Conservation (phyloP, 129 eudicot genomes). For the Flaveria linearis region DNA sequence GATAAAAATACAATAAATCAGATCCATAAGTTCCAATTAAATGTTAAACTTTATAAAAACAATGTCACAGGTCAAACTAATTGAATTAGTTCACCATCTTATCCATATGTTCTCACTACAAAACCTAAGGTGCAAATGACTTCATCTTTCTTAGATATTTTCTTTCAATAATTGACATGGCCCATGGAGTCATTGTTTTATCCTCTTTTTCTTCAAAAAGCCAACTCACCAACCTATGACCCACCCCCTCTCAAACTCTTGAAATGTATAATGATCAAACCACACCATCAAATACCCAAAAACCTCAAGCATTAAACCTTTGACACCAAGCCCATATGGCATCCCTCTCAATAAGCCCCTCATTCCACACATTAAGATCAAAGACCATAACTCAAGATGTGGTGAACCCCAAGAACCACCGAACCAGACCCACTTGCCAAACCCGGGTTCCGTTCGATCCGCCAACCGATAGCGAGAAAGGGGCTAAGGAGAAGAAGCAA, state of each 20-base stretch:
- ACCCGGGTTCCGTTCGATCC: constrained; percentile 34
- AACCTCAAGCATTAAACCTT: constrained; percentile 30
- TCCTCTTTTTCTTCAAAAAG: constrained; percentile 33
- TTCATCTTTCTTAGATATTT: constrained; percentile 42
- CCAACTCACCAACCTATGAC: constrained; percentile 15
- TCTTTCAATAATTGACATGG: constrained; percentile 21
- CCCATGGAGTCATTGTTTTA: constrained; percentile 28
- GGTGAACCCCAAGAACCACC: constrained; percentile 32
- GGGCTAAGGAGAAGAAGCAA: constrained; percentile 33
- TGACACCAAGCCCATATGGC: constrained; percentile 47
- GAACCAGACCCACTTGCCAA: constrained; percentile 31
- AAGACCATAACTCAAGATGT: constrained; percentile 29
- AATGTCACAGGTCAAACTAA: not conserved
- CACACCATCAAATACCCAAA: constrained; percentile 10
- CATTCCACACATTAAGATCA: constrained; percentile 31
- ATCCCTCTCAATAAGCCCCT: constrained; percentile 44
- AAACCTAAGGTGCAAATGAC: constrained; percentile 27
- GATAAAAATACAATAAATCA: not conserved
- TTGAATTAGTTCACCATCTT: constrained; percentile 18
- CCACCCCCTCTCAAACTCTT: not conserved
- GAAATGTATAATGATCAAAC: constrained; percentile 19
- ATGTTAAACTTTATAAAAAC: not conserved
- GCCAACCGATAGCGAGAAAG: constrained; percentile 27
- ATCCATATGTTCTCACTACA: constrained; percentile 32
- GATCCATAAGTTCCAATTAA: not conserved